phyloP scores from a whole-genome alignment of 2,329 filamentous ascomycete genomes.

The Apiospora rasikravindrae region DNA sequence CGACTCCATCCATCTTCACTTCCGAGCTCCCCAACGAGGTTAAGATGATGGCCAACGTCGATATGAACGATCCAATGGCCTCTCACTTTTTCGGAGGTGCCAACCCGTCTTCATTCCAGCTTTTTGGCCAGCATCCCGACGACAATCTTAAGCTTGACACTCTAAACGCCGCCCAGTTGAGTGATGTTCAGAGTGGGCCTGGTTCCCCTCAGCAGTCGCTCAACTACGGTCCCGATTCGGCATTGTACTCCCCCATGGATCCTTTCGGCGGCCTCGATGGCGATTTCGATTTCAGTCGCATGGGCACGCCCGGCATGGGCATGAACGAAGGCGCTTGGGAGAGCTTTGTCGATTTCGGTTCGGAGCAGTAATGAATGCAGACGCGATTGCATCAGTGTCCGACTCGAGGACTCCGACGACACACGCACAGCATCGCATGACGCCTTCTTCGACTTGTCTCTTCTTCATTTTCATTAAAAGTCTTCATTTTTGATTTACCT shows the following conservation, averaged over 20 bases:
- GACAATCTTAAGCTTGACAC: conserved; percentile 10
- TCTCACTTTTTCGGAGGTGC: conserved; percentile 33
- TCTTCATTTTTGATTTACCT: not conserved
- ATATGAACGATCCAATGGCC: conserved; percentile 39
- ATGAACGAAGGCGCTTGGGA: conserved; percentile 34
- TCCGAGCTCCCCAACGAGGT: conserved; percentile 48
- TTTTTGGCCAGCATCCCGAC: conserved; percentile 29
- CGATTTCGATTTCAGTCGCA: conserved; percentile 24
- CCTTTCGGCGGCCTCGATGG: conserved; percentile 24
- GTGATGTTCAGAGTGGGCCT: not conserved
- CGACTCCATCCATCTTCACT: conserved; percentile 45
- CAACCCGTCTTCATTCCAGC: conserved; percentile 28
- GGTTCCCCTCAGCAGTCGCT: conserved; percentile 17
- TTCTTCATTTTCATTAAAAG: conserved; percentile 4
- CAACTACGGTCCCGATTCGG: conserved; percentile 21
- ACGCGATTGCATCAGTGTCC: not conserved
- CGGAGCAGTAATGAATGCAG: conserved; percentile 31
- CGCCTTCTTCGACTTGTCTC: not conserved
- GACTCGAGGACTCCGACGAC: not conserved
- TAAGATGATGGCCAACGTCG: conserved; percentile 46
- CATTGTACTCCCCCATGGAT: conserved; percentile 28
- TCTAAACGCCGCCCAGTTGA: not conserved
- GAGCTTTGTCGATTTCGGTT: conserved; percentile 38
- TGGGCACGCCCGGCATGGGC: conserved; percentile 31
- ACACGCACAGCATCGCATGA: not conserved